Evolutionary conservation across 2,329 filamentous ascomycete genomes (phyloP).

Genomic region (Sporothrix pseudoabietina): DNA sequence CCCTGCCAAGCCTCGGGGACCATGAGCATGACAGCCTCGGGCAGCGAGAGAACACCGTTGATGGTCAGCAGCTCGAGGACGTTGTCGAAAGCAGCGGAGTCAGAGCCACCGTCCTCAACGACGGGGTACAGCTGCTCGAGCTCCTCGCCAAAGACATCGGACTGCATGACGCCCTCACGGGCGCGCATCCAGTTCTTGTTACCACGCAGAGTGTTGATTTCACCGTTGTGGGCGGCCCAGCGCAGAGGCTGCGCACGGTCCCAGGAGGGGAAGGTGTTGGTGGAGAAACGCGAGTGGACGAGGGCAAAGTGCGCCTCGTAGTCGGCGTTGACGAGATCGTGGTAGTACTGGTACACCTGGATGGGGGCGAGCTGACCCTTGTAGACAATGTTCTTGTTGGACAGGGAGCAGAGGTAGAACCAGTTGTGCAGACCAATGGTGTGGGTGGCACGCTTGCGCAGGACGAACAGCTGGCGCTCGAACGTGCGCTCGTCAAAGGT

Average conservation of each 20-base stretch:
- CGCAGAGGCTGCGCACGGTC: conserved; percentile 93
- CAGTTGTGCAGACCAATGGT: conserved; percentile 95
- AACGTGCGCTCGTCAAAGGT: conserved; percentile 83
- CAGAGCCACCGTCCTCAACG: conserved; percentile 93
- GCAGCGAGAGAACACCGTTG: conserved; percentile 91
- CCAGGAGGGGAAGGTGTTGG: conserved; percentile 98
- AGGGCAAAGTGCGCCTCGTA: conserved; percentile 97
- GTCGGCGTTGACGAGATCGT: conserved; percentile 94
- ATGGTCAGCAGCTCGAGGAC: conserved; percentile 91
- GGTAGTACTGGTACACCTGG: conserved; percentile 97
- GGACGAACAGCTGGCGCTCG: conserved; percentile 89
- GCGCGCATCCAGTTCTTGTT: conserved; percentile 99
- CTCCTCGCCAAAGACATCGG: conserved; percentile 88
- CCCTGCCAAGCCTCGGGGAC: conserved; percentile 98
- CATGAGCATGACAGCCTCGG: conserved; percentile 98
- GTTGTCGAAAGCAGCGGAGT: conserved; percentile 96
- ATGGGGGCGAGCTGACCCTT: conserved; percentile 93
- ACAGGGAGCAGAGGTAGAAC: conserved; percentile 97
- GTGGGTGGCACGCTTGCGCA: conserved; percentile 93
- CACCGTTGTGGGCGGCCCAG: conserved; percentile 98
- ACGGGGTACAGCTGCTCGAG: conserved; percentile 90
- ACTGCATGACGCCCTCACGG: conserved; percentile 89
- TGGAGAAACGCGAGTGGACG: conserved; percentile 96
- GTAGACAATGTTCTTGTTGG: conserved; percentile 98
- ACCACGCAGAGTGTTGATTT: conserved; percentile 94